Evolutionary conservation across 2,329 filamentous ascomycete genomes (phyloP), one percentile per base, ranked within the genome.

Genomic region (Torrubiella hemipterigena): DNA sequence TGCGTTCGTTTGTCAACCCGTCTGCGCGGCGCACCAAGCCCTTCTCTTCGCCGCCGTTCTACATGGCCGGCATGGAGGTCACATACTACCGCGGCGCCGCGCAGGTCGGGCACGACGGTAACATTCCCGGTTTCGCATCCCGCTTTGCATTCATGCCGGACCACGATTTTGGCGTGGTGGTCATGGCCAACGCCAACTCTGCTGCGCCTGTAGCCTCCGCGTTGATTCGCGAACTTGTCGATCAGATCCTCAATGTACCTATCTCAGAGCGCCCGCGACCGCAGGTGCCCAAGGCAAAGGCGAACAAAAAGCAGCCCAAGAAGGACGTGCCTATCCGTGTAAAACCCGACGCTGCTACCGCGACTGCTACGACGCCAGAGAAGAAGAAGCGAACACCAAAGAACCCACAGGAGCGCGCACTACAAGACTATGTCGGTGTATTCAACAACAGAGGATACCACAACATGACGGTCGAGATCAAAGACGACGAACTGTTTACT

Each of bases 1-100:
- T 26, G 21, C 32, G 32, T 15, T 30, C 32, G 10, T 14, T 34
- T 22, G 21, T 24, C 4, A 30, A 29, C 7, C 32, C 32, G 7
- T 7, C 7, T 7, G 8, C 21, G 5, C 17, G n/a, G 10, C n/a
- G 14, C 17, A 4, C 15, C 16, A 15, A 26, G 22, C 32, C 32
- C 22, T 24, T 34, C 21, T 20, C 28, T 9, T 27, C 29, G 17
- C 33, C 33, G 14, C n/a, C 17, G 8, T 23, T 35, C 20, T 35
- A 35, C 30, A 22, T 18, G 13, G 33, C 29, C 24, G 29, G 33
- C 15, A 10, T 35, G 7, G 18, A n/a, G 12, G 13, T 13, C 4
- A 19, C 23, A 13, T 35, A 35, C 33, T 35, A 35, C 29, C 29
- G 33, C n/a, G 33, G 33, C 14, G 23, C 31, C 17, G 29, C 30